Base-by-base conservation (phyloP, 2,329 filamentous ascomycete genomes). In the Sporothrix globosa region DNA sequence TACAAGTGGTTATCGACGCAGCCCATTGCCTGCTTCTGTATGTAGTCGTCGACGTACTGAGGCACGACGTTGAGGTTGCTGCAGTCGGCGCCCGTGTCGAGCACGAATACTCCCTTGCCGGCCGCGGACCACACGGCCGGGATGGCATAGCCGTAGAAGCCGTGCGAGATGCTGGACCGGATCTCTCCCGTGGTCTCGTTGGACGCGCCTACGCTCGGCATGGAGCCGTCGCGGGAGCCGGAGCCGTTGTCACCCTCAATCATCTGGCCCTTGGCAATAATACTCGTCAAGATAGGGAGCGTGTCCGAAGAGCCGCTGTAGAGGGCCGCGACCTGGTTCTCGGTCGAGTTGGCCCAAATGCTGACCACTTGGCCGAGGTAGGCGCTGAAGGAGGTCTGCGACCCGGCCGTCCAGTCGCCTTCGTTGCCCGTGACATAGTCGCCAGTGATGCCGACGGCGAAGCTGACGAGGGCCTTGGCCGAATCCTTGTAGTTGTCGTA, bases 11-110 rank as follows among this genome's bases (percentile, higher is more conserved):
- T 73, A 24, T 79, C 67, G 70, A 73, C 69, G 72, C 79, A 80
- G 71, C 61, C 75, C 53, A 68, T 69, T 17, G 73, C 74, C 19
- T 74, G 70, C 61, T 75, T 71, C 11, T 53, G 30, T n/a, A 27
- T 53, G 46, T n/a, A 27, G 2, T 34, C 17, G n/a, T 58, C 67
- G 44, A 79, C 61, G 72, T 77, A 77, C 48, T 75, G 61, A 70
- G 14, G 46, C 9, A 74, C 39, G 2, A 76, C 75, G 27, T 75
- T 71, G 58, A 70, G 65, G 10, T 67, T 67, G 65, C 71, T 70
- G 72, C 78, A 80, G 54, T 54, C 71, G 34, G 65, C 65, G 48
- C 77, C 79, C n/a, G 77, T 76, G 74, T 80, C 77, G 53, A 80
- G 67, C 54, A 81, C 69, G 58, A 81, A 81, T 14, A 76, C 74